Percentiles rank a stretch among this genome's conserved stretches.
Evolutionary conservation across 768 basidiomycete genomes (phyloP).

Genomic region (Amanita thiersii): DNA sequence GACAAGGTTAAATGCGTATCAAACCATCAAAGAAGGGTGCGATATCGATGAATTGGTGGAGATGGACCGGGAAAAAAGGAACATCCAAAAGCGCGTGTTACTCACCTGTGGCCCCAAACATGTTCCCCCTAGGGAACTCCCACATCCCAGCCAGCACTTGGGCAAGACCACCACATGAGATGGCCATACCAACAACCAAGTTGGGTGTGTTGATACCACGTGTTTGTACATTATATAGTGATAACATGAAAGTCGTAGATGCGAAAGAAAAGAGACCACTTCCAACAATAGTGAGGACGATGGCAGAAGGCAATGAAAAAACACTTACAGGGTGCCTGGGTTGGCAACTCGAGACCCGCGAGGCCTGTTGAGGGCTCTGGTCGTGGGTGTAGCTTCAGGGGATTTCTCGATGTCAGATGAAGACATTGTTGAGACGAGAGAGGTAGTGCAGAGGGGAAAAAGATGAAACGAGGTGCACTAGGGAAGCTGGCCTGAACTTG

Average conservation of each 20-base stretch:
- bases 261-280: slow-evolving; percentile 61
- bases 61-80: too few relatives aligned
- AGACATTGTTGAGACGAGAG: too few relatives aligned
- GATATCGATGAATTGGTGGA: slow-evolving; percentile 37
- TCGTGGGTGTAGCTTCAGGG: too few relatives aligned
- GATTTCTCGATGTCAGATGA: too few relatives aligned
- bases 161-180: slow-evolving; percentile 57
- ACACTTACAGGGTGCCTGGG: slow-evolving; percentile 37
- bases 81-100: too few relatives aligned
- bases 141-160: slow-evolving; percentile 71
- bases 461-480: too few relatives aligned
- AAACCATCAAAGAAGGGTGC: background rate
- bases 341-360: slow-evolving; percentile 29
- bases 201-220: slow-evolving; percentile 39
- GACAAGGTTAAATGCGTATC: too few relatives aligned
- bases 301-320: slow-evolving; percentile 1
- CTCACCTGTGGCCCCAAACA: slow-evolving; percentile 40
- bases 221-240: slow-evolving; percentile 44
- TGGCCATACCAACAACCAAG: slow-evolving; percentile 61
- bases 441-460: too few relatives aligned
- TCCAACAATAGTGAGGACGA: slow-evolving; percentile 1
- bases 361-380: background rate
- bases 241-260: slow-evolving; percentile 56
- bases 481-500: too few relatives aligned
- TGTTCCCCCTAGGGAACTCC: too few relatives aligned